phyloP scores from a whole-genome alignment of 2,329 filamentous ascomycete species.

The Calonectria hongkongensis region DNA sequence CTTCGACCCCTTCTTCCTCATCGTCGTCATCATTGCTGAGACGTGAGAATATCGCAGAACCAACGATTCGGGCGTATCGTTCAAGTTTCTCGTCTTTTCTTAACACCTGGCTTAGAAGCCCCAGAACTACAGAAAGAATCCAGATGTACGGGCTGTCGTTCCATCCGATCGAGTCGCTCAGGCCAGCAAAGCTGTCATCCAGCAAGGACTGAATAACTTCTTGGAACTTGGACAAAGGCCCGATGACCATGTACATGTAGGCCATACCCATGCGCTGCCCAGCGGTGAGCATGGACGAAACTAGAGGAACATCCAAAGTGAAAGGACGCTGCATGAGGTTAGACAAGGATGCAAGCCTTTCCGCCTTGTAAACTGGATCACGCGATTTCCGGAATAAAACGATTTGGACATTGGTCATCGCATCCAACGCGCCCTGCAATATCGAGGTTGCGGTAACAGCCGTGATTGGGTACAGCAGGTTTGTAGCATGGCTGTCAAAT shows the following conservation, averaged over 20 bases:
- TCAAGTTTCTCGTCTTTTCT: slow-evolving; percentile 40
- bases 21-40: slow-evolving; percentile 20
- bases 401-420: slow-evolving; percentile 48
- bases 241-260: slow-evolving; percentile 53
- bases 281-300: too few species aligned
- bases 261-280: slow-evolving; percentile 43
- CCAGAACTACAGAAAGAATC: too few species aligned
- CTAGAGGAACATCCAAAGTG: slow-evolving; percentile 48
- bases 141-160: slow-evolving; percentile 49
- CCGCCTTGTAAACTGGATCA: slow-evolving; percentile 47
- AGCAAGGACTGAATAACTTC: slow-evolving; percentile 46
- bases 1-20: not conserved
- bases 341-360: slow-evolving; percentile 44
- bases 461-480: slow-evolving; percentile 50
- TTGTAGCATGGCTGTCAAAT: slow-evolving; percentile 46
- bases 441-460: slow-evolving; percentile 39
- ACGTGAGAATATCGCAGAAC: slow-evolving; percentile 54
- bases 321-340: slow-evolving; percentile 46
- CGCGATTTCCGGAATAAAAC: slow-evolving; percentile 46
- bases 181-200: slow-evolving; percentile 43
- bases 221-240: slow-evolving; percentile 49
- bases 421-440: too few species aligned
- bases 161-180: slow-evolving; percentile 52
- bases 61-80: slow-evolving; percentile 47
- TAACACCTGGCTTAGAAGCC: slow-evolving; percentile 42